Base-by-base conservation (phyloP, 345 rosid species). In the Heritiera littoralis region DNA sequence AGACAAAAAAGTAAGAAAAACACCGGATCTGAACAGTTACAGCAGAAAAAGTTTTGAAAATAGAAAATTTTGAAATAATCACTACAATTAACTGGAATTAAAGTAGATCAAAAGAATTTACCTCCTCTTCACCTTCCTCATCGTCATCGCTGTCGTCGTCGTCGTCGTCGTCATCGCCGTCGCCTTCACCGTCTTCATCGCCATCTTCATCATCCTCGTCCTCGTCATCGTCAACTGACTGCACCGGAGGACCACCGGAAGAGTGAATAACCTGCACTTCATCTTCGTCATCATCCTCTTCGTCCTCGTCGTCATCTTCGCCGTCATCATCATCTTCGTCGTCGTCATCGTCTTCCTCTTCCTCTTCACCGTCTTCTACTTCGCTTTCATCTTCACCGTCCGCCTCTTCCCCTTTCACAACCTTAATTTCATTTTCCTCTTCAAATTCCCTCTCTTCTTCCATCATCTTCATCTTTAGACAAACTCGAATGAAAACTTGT, bases 181-280 rank as follows among this genome's bases (percentile, higher is more conserved):
- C 98, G 3, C 77, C 92, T 0, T 78, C 93, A 0, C 78, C 91
- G 0, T 66, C 97, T 0, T 77, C 94, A 0, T 84, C 98, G 0
- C 54, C 91, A 0, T 80, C 92, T 0, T 84, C 90, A 0, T 82
- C 95, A 0, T 84, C 92, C 0, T 85, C 93, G 0, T 83, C 92
- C 5, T 84, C 93, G 0, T 79, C 93, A 10, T 90, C 94, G 32
- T 88, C 90, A 0, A 71, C 90, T 2, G 89, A 69, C 38, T 74
- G 86, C n/a, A 85, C 88, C 30, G 87, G 89, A 64, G 91, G 94
- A 10, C 87, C 91, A 77, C 83, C 87, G 9, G 91, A 79, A 1
- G 92, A 87, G 77, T 81, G 87, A 64, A 92, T 52, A 58, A 86
- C 86, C 87, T 88, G 92, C 70, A 84, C 93, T 8, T 86, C 90